Conservation (phyloP, 2,329 filamentous ascomycete genomes). For the Waltergamsia citrina region DNA sequence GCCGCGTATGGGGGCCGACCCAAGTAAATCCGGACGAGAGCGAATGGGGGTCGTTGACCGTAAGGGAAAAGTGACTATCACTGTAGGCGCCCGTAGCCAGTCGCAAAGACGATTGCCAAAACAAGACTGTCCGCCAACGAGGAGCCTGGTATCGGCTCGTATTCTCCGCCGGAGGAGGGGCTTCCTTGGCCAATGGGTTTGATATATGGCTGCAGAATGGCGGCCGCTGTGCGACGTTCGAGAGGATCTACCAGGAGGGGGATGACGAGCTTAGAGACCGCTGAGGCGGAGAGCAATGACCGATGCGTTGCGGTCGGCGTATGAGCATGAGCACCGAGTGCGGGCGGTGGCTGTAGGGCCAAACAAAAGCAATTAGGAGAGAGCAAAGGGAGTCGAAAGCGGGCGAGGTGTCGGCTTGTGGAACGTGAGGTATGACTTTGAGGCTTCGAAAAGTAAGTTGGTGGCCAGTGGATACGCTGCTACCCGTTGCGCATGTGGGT, state of each 20-base stretch:
- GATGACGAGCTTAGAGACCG: too few species aligned
- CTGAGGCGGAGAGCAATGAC: too few species aligned
- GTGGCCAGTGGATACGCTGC: constrained; percentile 10
- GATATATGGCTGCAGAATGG: constrained; percentile 16
- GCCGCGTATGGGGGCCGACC: background rate
- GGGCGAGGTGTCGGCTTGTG: background rate
- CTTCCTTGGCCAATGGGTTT: constrained; percentile 18
- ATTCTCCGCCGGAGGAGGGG: constrained; percentile 18
- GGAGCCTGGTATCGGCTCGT: constrained; percentile 15
- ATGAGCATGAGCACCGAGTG: too few species aligned
- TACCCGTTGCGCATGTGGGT: constrained; percentile 12
- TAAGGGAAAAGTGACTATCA: background rate
- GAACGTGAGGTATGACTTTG: background rate
- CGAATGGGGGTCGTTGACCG: background rate
- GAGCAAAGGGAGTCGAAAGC: background rate
- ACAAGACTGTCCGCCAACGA: background rate
- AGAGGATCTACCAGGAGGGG: too few species aligned
- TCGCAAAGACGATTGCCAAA: background rate
- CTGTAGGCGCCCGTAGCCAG: background rate
- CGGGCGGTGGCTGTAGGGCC: too few species aligned
- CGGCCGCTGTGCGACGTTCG: constrained; percentile 17
- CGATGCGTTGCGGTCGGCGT: too few species aligned
- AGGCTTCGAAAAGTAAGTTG: constrained; percentile 4
- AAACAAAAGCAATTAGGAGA: too few species aligned
- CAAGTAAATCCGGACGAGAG: too few species aligned